phyloP scores from a whole-genome alignment of 352 stramenopile genomes.

The Pythium phragmitis region DNA sequence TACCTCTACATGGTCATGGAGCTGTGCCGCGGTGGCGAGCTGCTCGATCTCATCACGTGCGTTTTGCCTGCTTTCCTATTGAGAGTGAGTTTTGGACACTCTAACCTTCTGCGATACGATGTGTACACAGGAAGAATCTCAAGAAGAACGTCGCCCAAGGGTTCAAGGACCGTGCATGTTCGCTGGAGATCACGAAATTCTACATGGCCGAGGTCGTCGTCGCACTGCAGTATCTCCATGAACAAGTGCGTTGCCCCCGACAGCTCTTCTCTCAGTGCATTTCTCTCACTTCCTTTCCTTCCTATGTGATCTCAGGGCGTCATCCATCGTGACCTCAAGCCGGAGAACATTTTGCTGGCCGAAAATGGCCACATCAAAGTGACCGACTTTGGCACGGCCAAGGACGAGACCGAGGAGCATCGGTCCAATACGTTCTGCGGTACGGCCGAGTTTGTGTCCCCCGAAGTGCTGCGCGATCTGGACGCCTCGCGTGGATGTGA shows the following conservation, averaged over 20 bases:
- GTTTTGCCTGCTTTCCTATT: background rate
- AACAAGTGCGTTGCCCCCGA: conserved; percentile 13
- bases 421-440: conserved; percentile 89
- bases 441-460: conserved; percentile 91
- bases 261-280: conserved; percentile 52
- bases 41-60: conserved; percentile 86
- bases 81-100: background rate
- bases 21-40: conserved; percentile 77
- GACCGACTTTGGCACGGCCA: conserved; percentile 89
- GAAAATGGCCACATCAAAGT: conserved; percentile 88
- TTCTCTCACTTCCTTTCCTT: background rate
- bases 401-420: conserved; percentile 79
- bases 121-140: conserved; percentile 59
- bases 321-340: conserved; percentile 96
- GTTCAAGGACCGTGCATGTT: conserved; percentile 66
- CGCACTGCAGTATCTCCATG: conserved; percentile 95
- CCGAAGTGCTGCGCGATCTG: conserved; percentile 87
- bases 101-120: no score
- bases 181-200: conserved; percentile 84
- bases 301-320: conserved; percentile 53
- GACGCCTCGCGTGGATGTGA: conserved; percentile 83
- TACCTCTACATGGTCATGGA: conserved; percentile 93
- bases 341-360: conserved; percentile 87
- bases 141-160: conserved; percentile 58
- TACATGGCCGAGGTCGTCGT: conserved; percentile 95